Conservation (phyloP, 352 stramenopile genomes). For the Globisporangium okanoganense region DNA sequence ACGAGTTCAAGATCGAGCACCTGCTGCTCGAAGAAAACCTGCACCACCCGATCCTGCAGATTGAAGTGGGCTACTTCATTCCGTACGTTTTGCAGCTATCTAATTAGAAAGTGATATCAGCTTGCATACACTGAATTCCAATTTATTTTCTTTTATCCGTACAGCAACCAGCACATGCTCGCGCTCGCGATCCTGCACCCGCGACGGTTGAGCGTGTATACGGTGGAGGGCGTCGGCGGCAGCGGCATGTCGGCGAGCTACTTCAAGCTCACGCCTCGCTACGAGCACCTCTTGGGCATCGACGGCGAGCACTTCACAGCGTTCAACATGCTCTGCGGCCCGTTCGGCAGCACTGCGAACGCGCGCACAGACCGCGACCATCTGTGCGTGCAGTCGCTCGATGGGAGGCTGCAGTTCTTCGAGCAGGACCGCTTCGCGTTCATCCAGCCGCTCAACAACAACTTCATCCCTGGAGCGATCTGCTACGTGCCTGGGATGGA, state of each 20-base stretch:
- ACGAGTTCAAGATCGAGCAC: constrained; percentile 87
- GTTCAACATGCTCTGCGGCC: constrained; percentile 85
- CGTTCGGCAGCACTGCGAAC: constrained; percentile 50
- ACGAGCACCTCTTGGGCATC: constrained; percentile 84
- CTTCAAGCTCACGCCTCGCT: constrained; percentile 77
- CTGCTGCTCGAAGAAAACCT: constrained; percentile 87
- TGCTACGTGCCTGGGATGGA: constrained; percentile 81
- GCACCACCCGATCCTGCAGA: constrained; percentile 80
- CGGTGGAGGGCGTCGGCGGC: constrained; percentile 73
- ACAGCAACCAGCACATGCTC: constrained; percentile 49
- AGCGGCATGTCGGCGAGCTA: constrained; percentile 74
- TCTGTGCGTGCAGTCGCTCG: constrained; percentile 89
- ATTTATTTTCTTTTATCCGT: background rate
- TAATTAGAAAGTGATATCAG: background rate
- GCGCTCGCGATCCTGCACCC: constrained; percentile 88
- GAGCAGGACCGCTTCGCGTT: constrained; percentile 90
- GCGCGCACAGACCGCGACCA: constrained; percentile 53
- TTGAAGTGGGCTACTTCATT: constrained; percentile 83
- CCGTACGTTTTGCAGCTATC: constrained; percentile 40
- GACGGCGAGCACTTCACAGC: constrained; percentile 90
- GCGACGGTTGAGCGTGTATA: constrained; percentile 71
- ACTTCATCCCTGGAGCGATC: constrained; percentile 75
- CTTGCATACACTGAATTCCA: background rate
- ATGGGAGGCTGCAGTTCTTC: constrained; percentile 90
- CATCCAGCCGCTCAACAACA: constrained; percentile 76